A percentile compares a stretch with the other conserved stretches of the same genome.
These are phyloP conservation scores for Colletotrichum sp. DNA, from an alignment of 2,329 filamentous ascomycete genomes.

Conservation along the genomic window DNA sequence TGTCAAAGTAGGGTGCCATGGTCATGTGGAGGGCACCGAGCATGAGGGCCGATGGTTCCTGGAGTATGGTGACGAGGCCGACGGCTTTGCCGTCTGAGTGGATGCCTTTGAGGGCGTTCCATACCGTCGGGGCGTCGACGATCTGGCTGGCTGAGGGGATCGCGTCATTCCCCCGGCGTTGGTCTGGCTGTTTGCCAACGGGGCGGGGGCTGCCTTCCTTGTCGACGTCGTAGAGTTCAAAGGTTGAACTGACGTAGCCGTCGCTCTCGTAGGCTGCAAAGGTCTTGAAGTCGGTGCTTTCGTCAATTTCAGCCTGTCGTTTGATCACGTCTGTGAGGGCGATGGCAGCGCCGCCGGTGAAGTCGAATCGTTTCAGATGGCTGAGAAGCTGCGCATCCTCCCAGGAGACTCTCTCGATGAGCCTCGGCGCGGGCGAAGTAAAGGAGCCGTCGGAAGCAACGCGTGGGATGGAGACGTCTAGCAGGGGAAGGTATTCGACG, in stretches of 20 bases:
- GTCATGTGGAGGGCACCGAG: slow-evolving; percentile 65
- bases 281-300: slow-evolving; percentile 29
- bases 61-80: slow-evolving; percentile 63
- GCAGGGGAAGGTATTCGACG: slow-evolving; percentile 22
- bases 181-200: slow-evolving; percentile 15
- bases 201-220: slow-evolving; percentile 44
- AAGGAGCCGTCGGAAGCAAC: neutral
- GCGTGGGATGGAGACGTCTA: neutral
- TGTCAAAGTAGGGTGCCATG: slow-evolving; percentile 63
- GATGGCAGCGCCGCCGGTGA: slow-evolving; percentile 42
- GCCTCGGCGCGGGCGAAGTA: neutral
- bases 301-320: slow-evolving; percentile 36
- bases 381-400: slow-evolving; percentile 47
- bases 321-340: slow-evolving; percentile 41
- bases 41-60: slow-evolving; percentile 65
- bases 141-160: slow-evolving; percentile 39
- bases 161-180: slow-evolving; percentile 26
- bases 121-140: slow-evolving; percentile 45
- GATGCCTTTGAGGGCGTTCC: slow-evolving; percentile 44
- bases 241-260: slow-evolving; percentile 53
- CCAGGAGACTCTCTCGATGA: slow-evolving; percentile 17
- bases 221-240: slow-evolving; percentile 63
- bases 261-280: slow-evolving; percentile 42
- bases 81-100: slow-evolving; percentile 46
- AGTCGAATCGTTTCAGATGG: slow-evolving; percentile 44